phyloP scores from a whole-genome alignment of 2,329 filamentous ascomycete genomes.

The Paecilomyces sp. region DNA sequence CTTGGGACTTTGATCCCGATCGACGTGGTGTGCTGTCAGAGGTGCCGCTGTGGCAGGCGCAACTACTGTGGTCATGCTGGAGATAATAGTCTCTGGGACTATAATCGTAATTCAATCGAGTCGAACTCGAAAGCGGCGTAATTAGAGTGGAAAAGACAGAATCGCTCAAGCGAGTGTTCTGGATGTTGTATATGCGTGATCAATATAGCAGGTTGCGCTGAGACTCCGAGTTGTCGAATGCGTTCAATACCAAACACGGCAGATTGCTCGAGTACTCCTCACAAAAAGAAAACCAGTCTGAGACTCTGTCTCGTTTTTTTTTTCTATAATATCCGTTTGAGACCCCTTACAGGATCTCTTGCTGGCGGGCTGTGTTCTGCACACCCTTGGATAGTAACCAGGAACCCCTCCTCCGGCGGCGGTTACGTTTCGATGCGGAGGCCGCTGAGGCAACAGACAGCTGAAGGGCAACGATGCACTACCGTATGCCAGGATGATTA shows the following conservation, averaged over 20 bases:
- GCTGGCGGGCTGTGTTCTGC: neutral
- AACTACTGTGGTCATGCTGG: conserved; percentile 43
- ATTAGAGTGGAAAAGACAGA: neutral
- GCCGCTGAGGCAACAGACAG: neutral
- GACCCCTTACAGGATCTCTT: neutral
- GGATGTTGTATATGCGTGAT: neutral
- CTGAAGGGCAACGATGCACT: neutral
- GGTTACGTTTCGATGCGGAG: neutral
- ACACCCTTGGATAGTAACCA: neutral
- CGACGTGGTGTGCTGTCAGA: conserved; percentile 36
- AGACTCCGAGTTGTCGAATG: neutral
- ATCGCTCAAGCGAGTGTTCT: neutral
- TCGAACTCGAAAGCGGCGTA: neutral
- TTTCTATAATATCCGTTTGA: neutral
- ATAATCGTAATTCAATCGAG: neutral
- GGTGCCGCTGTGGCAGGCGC: conserved; percentile 37
- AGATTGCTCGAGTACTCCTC: neutral
- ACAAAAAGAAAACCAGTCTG: neutral
- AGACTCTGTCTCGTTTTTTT: neutral
- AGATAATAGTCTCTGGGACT: neutral
- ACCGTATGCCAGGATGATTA: neutral
- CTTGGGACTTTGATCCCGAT: conserved; percentile 38
- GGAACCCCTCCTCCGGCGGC: neutral
- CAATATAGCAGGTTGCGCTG: neutral
- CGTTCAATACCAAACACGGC: neutral